Evolutionary conservation across 2,329 filamentous ascomycete genomes (phyloP).

Genomic region (Claviceps monticola): DNA sequence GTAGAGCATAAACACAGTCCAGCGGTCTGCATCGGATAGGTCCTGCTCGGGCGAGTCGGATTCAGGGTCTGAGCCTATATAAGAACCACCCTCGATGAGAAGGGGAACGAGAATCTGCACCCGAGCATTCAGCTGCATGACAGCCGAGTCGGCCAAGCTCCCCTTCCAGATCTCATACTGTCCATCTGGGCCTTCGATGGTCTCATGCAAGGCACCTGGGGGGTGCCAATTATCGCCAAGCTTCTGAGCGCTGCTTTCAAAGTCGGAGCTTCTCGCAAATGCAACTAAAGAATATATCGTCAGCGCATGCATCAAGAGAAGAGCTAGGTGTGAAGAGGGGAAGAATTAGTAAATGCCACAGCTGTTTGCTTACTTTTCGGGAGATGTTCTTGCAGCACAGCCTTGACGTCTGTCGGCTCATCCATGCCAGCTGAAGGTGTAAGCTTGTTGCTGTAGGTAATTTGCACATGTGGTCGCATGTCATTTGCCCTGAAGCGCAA

Average conservation of each 20-base stretch:
- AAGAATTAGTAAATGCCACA: background rate
- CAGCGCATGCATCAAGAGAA: background rate
- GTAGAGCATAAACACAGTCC: constrained; percentile 85
- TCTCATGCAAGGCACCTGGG: constrained; percentile 58
- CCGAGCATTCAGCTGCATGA: constrained; percentile 61
- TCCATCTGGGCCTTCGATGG: constrained; percentile 45
- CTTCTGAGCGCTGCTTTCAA: constrained; percentile 41
- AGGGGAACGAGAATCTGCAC: constrained; percentile 73
- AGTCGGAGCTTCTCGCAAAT: constrained; percentile 48
- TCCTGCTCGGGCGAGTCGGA: constrained; percentile 48
- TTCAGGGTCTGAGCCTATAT: constrained; percentile 39
- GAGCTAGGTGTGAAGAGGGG: background rate
- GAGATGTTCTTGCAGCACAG: constrained; percentile 49
- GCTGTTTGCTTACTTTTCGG: constrained; percentile 39
- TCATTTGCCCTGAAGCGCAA: constrained; percentile 56
- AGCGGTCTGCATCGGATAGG: constrained; percentile 62
- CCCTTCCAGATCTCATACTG: constrained; percentile 78
- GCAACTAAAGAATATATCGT: constrained; percentile 35
- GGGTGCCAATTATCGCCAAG: constrained; percentile 44
- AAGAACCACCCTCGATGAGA: constrained; percentile 86
- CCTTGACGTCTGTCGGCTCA: constrained; percentile 54
- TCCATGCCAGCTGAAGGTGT: constrained; percentile 48
- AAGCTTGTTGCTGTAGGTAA: constrained; percentile 61
- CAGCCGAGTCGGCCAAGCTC: constrained; percentile 52
- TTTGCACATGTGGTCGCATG: constrained; percentile 61